phyloP scores from a whole-genome alignment of 495 filamentous ascomycete genomes.

The Letharia lupina region DNA sequence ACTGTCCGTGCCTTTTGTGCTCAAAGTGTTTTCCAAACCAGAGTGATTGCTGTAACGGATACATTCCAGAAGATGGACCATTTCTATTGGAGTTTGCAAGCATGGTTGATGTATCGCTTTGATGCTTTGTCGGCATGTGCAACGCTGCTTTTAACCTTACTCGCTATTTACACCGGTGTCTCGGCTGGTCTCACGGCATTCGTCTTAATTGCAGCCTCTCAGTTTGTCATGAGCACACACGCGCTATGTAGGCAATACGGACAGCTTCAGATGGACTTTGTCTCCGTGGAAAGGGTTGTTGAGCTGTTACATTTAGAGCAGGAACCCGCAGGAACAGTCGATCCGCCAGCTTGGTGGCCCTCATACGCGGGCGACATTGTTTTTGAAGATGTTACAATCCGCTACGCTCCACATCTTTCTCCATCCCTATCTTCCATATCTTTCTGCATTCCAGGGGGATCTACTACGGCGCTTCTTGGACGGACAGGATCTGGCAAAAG shows the following conservation, averaged over 20 bases:
- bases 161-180: slow-evolving; percentile 60
- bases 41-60: slow-evolving; percentile 67
- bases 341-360: slow-evolving; percentile 74
- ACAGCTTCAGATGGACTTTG: slow-evolving; percentile 80
- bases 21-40: slow-evolving; percentile 63
- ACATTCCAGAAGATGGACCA: slow-evolving; percentile 87
- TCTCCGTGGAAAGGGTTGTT: slow-evolving; percentile 74
- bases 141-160: slow-evolving; percentile 59
- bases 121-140: slow-evolving; percentile 60
- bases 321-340: slow-evolving; percentile 54
- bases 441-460: slow-evolving; percentile 62
- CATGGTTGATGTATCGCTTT: slow-evolving; percentile 74
- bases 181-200: slow-evolving; percentile 71
- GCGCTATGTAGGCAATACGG: slow-evolving; percentile 66
- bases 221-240: slow-evolving; percentile 62
- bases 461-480: slow-evolving; percentile 57
- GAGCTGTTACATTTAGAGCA: slow-evolving; percentile 68
- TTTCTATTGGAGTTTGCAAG: slow-evolving; percentile 77
- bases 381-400: slow-evolving; percentile 67
- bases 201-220: slow-evolving; percentile 53
- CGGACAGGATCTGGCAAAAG: slow-evolving; percentile 59
- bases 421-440: slow-evolving; percentile 56
- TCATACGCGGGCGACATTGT: slow-evolving; percentile 58
- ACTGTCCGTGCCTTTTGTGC: slow-evolving; percentile 71
- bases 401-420: slow-evolving; percentile 67